Conservation (phyloP, 306 rosid genomes). For the Styphnolobium japonicum region DNA sequence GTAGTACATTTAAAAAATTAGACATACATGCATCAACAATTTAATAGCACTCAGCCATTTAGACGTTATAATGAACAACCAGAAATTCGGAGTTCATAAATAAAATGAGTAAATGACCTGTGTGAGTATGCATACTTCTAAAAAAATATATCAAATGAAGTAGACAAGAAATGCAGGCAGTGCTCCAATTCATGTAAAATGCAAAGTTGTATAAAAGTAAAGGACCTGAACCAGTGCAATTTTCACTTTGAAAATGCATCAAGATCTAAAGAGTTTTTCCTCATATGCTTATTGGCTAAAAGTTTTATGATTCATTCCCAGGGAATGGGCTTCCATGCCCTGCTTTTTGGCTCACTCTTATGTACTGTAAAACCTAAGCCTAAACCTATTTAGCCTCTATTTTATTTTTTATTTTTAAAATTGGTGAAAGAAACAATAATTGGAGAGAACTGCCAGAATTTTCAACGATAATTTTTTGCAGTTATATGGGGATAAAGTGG, state of each 20-base stretch:
- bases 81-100: not conserved
- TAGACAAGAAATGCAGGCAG: constrained; percentile 4
- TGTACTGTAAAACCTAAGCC: not conserved
- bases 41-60: not conserved
- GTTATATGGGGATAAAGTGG: not conserved
- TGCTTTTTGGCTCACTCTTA: not conserved
- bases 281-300: not conserved
- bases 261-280: not conserved
- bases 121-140: not conserved
- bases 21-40: not conserved
- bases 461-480: not conserved
- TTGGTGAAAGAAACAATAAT: not conserved
- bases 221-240: not conserved
- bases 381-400: not conserved
- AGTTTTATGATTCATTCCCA: not conserved
- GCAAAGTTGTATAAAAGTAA: not conserved
- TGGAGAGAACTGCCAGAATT: not conserved
- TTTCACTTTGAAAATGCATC: not conserved
- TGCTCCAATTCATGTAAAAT: not conserved
- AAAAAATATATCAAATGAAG: not conserved
- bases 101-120: not conserved
- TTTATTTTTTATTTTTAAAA: not conserved
- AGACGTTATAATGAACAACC: not conserved
- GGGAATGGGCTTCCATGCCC: not conserved
- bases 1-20: not conserved